A percentile compares a stretch with the other conserved stretches of the same genome.
phyloP scores from a whole-genome alignment of 352 stramenopile species.

The Pythium graminicola region DNA sequence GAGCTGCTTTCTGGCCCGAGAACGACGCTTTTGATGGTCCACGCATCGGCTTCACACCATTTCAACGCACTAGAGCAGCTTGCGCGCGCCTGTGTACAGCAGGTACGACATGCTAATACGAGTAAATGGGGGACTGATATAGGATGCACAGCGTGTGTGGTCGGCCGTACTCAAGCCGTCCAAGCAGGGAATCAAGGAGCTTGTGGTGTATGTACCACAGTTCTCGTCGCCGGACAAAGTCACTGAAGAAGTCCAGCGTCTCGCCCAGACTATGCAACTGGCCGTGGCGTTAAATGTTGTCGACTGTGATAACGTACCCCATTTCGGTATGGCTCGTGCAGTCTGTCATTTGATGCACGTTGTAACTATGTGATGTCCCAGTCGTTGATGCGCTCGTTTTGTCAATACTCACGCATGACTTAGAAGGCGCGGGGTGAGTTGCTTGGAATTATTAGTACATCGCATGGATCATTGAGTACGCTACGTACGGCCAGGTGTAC shows the following conservation, averaged over 20 bases:
- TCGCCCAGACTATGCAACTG: constrained; percentile 7
- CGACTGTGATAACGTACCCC: constrained; percentile 13
- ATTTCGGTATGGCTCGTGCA: constrained; percentile 9
- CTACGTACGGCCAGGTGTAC: constrained; percentile 16
- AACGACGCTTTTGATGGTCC: constrained; percentile 18
- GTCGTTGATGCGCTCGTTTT: constrained; percentile 25
- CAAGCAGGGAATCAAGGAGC: constrained; percentile 11
- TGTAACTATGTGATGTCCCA: background rate
- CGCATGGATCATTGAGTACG: too few relatives aligned
- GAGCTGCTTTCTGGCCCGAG: constrained; percentile 17
- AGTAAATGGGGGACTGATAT: background rate
- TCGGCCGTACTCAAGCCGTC: constrained; percentile 14
- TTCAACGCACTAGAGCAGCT: constrained; percentile 34
- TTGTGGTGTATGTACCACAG: constrained; percentile 22
- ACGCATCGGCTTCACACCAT: constrained; percentile 12
- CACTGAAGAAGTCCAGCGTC: constrained; percentile 2
- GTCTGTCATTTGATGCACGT: too few relatives aligned
- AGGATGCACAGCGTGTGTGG: constrained; percentile 15
- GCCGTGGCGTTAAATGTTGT: constrained; percentile 6
- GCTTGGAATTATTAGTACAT: too few relatives aligned
- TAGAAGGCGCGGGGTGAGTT: constrained; percentile 20
- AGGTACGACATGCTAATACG: constrained; percentile 10
- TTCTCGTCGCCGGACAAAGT: constrained; percentile 8
- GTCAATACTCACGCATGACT: constrained; percentile 23
- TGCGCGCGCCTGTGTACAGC: constrained; percentile 20